Percentiles rank a stretch among this genome's conserved stretches.
Conservation (phyloP, 1,284 basidiomycete species). For the Puccinia brachypodii region DNA sequence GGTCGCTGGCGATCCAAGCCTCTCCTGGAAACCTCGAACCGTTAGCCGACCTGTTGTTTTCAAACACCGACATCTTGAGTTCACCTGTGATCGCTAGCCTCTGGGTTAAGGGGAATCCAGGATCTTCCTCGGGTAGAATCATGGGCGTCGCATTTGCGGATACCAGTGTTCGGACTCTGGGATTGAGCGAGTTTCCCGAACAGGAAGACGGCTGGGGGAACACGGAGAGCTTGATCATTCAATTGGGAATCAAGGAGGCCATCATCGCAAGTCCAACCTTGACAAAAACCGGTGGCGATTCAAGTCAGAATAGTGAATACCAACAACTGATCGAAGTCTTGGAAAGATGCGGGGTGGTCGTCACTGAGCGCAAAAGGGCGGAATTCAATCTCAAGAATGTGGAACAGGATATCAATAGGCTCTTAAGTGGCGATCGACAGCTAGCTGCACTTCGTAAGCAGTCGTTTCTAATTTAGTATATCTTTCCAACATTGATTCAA, state of each 20-base stretch:
- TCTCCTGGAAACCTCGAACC: conserved; percentile 92
- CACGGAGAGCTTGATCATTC: conserved; percentile 82
- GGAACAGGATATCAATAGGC: conserved; percentile 77
- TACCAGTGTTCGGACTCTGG: conserved; percentile 61
- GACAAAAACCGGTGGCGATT: conserved; percentile 68
- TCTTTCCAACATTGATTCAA: background rate
- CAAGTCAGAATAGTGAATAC: conserved; percentile 73
- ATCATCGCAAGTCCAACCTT: conserved; percentile 63
- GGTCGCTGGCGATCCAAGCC: conserved; percentile 63
- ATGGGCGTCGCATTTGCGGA: conserved; percentile 65
- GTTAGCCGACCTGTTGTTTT: conserved; percentile 90
- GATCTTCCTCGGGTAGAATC: conserved; percentile 61
- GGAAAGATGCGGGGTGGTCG: conserved; percentile 84
- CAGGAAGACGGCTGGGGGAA: conserved; percentile 65
- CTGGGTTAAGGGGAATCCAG: conserved; percentile 64
- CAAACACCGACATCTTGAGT: conserved; percentile 74
- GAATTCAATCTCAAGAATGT: conserved; percentile 81
- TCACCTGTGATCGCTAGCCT: conserved; percentile 90
- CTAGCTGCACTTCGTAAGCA: conserved; percentile 60
- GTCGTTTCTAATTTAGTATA: conserved; percentile 51
- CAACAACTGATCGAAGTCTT: conserved; percentile 62
- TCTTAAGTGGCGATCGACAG: conserved; percentile 65
- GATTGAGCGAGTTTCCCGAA: conserved; percentile 84
- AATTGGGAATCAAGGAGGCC: conserved; percentile 94
- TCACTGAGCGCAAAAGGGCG: conserved; percentile 81